These are phyloP conservation scores for sweet orange (Citrus sinensis) DNA, from an alignment of 345 rosid genomes.

Conservation along the genomic window DVS_A1.0 CM039163.1:51290501-51291000, in stretches of 20 bases:
- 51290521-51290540: conserved; percentile 15
- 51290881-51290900: background rate
- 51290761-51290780: conserved; percentile 3
- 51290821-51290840: background rate
- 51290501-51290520: background rate
- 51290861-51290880: background rate
- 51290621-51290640: background rate
- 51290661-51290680: background rate
- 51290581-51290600: conserved; percentile 16
- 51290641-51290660: background rate
- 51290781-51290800: conserved; percentile 14
- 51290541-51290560: conserved; percentile 7
- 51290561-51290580: conserved; percentile 1
- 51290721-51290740: background rate
- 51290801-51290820: background rate
- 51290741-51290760: background rate
- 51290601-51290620: no score
- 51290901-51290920: background rate
- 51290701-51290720: background rate
- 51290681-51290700: background rate
- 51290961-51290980: background rate
- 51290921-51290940: background rate
- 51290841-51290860: background rate
- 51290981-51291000: background rate
- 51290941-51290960: background rate